Evolutionary conservation across 768 basidiomycete species (phyloP).

Genomic region (Daedalea quercina): DNA sequence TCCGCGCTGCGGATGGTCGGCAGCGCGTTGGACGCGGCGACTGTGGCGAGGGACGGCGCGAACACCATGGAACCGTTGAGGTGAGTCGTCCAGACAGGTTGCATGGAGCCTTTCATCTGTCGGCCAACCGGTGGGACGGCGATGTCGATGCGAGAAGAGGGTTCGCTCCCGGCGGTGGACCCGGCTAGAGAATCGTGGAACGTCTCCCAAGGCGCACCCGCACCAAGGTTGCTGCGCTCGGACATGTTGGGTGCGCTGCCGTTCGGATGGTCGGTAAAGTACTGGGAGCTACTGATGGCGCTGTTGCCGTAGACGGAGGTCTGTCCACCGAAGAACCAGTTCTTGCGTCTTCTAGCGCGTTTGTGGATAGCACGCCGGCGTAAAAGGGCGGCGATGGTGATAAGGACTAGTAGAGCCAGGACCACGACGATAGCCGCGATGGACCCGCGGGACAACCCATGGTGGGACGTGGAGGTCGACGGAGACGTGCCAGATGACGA

Average conservation of each 20-base stretch:
- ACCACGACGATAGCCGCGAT: constrained; percentile 40
- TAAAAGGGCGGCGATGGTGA: constrained; percentile 33
- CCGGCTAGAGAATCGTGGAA: constrained; percentile 5
- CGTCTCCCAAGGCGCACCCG: constrained; percentile 24
- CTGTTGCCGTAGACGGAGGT: constrained; percentile 1
- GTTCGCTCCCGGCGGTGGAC: not conserved
- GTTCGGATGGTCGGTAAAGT: constrained; percentile 17
- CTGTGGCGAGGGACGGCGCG: constrained; percentile 9
- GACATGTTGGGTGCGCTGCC: constrained; percentile 12
- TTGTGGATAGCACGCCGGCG: constrained; percentile 39
- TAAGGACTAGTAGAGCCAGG: constrained; percentile 25
- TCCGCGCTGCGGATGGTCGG: constrained; percentile 18
- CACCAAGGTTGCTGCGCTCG: constrained; percentile 53
- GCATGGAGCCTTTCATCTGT: not conserved
- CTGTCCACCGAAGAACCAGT: constrained; percentile 36
- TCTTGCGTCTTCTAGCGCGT: constrained; percentile 34
- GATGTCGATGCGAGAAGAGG: not conserved
- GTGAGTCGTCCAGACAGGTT: constrained; percentile 11
- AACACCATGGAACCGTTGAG: constrained; percentile 7
- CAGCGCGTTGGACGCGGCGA: constrained; percentile 8
- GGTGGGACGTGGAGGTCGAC: constrained; percentile 12
- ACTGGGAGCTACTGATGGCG: constrained; percentile 7
- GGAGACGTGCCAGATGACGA: not conserved
- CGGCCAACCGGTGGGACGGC: not conserved
- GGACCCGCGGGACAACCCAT: constrained; percentile 34